phyloP scores from a whole-genome alignment of 164 flowering plant genomes.

The Cinnamomum chago region DNA sequence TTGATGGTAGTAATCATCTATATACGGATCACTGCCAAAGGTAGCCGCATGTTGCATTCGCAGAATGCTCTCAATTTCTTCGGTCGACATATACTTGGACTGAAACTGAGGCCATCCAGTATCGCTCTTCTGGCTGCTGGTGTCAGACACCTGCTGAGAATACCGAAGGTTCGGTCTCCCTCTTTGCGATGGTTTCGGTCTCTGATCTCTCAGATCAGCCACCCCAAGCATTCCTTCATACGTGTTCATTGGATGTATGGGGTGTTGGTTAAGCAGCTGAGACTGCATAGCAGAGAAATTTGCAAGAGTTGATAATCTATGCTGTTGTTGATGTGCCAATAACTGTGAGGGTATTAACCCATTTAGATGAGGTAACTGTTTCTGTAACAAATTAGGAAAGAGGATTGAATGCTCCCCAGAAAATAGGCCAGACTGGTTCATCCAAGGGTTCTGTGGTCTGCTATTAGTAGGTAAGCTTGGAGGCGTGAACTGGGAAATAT shows the following conservation, averaged over 20 bases:
- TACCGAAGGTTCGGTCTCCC: slow-evolving; percentile 46
- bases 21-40: slow-evolving; percentile 80
- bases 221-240: slow-evolving; percentile 38
- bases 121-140: slow-evolving; percentile 54
- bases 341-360: slow-evolving; percentile 58
- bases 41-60: slow-evolving; percentile 87
- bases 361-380: slow-evolving; percentile 55
- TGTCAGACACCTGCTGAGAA: slow-evolving; percentile 58
- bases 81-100: slow-evolving; percentile 83
- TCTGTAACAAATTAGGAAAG: slow-evolving; percentile 41
- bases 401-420: slow-evolving; percentile 52
- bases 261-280: slow-evolving; percentile 45
- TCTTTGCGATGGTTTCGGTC: slow-evolving; percentile 51
- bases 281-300: slow-evolving; percentile 60
- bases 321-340: slow-evolving; percentile 49
- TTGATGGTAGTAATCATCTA: slow-evolving; percentile 91
- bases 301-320: slow-evolving; percentile 54
- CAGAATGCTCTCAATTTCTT: slow-evolving; percentile 83
- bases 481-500: slow-evolving; percentile 35
- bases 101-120: slow-evolving; percentile 60
- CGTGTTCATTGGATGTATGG: slow-evolving; percentile 31
- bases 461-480: slow-evolving; percentile 43
- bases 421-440: slow-evolving; percentile 43
- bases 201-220: slow-evolving; percentile 57
- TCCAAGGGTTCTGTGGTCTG: slow-evolving; percentile 56